These are phyloP conservation scores for Penicillium sp. DNA, from an alignment of 2,329 filamentous ascomycete species.

Conservation along the genomic window DNA sequence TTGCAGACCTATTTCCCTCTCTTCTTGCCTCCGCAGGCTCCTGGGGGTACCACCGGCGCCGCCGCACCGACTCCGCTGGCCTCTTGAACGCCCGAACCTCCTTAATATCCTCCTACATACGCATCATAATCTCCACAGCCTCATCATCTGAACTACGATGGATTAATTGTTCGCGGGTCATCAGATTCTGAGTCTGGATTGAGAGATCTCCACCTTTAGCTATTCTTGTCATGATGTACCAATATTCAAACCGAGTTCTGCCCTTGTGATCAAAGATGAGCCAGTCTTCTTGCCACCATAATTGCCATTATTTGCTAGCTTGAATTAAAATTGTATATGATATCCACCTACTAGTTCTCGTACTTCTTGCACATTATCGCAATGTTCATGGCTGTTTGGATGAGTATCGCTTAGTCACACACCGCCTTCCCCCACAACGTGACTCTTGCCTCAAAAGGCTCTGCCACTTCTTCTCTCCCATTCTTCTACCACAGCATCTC, in stretches of 20 bases:
- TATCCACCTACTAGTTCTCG: not conserved
- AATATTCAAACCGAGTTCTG: constrained; percentile 10
- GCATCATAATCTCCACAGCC: constrained; percentile 4
- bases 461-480: constrained; percentile 31
- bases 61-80: constrained; percentile 49
- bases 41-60: constrained; percentile 35
- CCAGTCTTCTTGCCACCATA: not conserved
- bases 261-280: constrained; percentile 9
- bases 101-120: constrained; percentile 10
- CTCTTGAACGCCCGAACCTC: constrained; percentile 32
- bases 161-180: not conserved
- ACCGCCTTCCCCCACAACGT: constrained; percentile 37
- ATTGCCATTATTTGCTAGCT: not conserved
- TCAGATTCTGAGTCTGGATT: not conserved
- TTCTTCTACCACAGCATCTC: constrained; percentile 31
- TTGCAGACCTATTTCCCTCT: constrained; percentile 64
- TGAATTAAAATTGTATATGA: not conserved
- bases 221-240: constrained; percentile 11
- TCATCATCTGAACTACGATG: not conserved
- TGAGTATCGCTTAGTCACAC: constrained; percentile 31
- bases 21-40: constrained; percentile 59
- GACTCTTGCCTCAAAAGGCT: constrained; percentile 39
- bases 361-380: not conserved
- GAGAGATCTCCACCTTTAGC: not conserved
- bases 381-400: constrained; percentile 4